Evolutionary conservation across 2,329 filamentous ascomycete genomes (phyloP).

Genomic region (Aspergillus vadensis): DNA sequence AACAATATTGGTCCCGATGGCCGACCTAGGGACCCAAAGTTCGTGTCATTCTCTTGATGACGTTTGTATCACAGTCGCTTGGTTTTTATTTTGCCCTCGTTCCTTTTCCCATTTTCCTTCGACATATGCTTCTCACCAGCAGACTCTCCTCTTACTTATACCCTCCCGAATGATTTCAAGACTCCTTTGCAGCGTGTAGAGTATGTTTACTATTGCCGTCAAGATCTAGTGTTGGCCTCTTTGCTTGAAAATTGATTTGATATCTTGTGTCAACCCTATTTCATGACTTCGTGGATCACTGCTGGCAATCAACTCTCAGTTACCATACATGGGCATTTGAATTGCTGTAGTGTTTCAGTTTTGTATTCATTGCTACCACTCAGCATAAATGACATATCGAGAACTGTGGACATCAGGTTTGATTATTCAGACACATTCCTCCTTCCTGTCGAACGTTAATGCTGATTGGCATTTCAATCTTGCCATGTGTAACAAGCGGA

Average conservation of each 20-base stretch:
- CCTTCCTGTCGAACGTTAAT: neutral
- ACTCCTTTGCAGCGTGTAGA: neutral
- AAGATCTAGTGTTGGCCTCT: neutral
- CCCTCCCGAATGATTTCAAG: neutral
- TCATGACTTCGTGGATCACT: neutral
- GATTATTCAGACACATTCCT: neutral
- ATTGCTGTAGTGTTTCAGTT: neutral
- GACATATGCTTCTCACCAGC: neutral
- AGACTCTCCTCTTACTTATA: neutral
- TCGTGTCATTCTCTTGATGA: slow-evolving; percentile 82
- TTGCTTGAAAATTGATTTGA: neutral
- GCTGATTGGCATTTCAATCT: neutral
- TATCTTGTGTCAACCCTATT: neutral
- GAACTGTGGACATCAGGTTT: no score
- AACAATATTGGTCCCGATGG: slow-evolving; percentile 90
- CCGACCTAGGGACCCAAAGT: slow-evolving; percentile 85
- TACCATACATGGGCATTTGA: neutral
- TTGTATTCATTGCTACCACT: neutral
- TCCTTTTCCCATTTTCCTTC: neutral
- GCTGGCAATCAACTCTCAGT: neutral
- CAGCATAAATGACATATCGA: neutral
- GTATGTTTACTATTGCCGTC: neutral
- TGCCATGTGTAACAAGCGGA: neutral
- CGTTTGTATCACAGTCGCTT: slow-evolving; percentile 3
- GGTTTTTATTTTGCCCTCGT: slow-evolving; percentile 9